phyloP scores from a whole-genome alignment of 1,284 basidiomycete genomes.

The Vanrija sp. region DNA sequence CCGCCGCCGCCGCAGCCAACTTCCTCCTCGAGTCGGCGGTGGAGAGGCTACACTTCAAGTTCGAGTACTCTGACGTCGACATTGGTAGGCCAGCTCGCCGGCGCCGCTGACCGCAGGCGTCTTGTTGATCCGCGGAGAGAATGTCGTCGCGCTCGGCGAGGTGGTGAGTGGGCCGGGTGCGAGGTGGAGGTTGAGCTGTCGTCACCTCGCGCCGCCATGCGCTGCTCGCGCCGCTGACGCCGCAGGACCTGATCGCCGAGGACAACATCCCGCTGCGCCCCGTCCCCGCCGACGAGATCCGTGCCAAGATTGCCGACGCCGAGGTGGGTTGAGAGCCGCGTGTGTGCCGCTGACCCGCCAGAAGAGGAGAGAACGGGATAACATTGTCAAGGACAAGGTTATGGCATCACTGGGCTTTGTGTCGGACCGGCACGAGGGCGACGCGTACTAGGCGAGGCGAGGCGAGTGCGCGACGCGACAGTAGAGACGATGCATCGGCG shows the following conservation, averaged over 20 bases:
- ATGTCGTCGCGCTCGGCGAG: constrained; percentile 95
- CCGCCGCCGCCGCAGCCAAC: constrained; percentile 62
- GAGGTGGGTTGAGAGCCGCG: constrained; percentile 29
- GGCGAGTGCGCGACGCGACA: neutral
- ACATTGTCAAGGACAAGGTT: constrained; percentile 40
- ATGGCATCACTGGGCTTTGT: constrained; percentile 45
- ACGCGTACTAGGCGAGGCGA: constrained; percentile 42
- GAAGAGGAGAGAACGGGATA: constrained; percentile 42
- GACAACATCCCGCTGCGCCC: constrained; percentile 77
- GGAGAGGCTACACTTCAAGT: constrained; percentile 45
- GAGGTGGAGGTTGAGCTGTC: constrained; percentile 6
- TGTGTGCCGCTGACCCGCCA: constrained; percentile 15
- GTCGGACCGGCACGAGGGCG: constrained; percentile 47
- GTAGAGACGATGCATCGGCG: neutral
- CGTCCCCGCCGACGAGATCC: constrained; percentile 65
- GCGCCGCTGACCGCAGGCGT: constrained; percentile 56
- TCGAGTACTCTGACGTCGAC: constrained; percentile 44
- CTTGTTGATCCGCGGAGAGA: constrained; percentile 94
- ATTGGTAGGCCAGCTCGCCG: constrained; percentile 21
- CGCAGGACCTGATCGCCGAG: constrained; percentile 85
- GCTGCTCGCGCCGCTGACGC: no score
- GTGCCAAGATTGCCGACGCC: constrained; percentile 68
- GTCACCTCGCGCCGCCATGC: no score
- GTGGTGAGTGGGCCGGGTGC: constrained; percentile 62
- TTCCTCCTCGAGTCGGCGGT: constrained; percentile 86